phyloP scores from a whole-genome alignment of 345 rosid genomes.

The Dipteronia sinensis region DNA sequence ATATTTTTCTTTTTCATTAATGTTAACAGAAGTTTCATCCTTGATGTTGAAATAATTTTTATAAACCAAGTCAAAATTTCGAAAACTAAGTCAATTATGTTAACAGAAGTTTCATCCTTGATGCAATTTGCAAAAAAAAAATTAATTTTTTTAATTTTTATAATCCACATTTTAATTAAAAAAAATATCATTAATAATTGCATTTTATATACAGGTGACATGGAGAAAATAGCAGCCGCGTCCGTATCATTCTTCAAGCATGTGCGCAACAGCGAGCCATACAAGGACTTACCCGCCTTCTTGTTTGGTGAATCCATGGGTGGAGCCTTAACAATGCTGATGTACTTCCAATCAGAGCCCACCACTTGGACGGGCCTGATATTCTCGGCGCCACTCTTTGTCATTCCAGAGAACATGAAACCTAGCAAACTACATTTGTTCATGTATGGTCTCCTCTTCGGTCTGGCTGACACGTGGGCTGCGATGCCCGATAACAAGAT shows the following conservation, averaged over 20 bases:
- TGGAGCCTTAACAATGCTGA: slow-evolving; percentile 75
- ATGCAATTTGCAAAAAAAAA: no score
- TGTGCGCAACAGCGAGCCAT: slow-evolving; percentile 64
- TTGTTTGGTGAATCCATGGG: slow-evolving; percentile 98
- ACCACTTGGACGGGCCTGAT: slow-evolving; percentile 84
- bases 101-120: no score
- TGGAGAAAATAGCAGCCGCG: slow-evolving; percentile 86
- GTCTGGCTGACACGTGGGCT: slow-evolving; percentile 95
- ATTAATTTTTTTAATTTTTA: no score
- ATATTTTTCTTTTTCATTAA: no score
- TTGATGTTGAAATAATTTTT: not conserved
- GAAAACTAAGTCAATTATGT: no score
- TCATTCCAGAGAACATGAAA: slow-evolving; percentile 84
- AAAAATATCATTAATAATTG: not conserved
- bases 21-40: no score
- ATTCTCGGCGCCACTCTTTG: slow-evolving; percentile 95
- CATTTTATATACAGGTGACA: slow-evolving; percentile 53
- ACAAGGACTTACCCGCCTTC: slow-evolving; percentile 76
- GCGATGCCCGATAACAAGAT: slow-evolving; percentile 84
- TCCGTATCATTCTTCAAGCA: slow-evolving; percentile 83
- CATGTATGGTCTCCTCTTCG: slow-evolving; percentile 80
- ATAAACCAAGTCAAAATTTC: no score
- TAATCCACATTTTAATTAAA: no score
- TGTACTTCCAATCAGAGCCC: slow-evolving; percentile 90
- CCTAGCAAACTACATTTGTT: slow-evolving; percentile 73